These are phyloP conservation scores for Ministeria vibrans DNA, from an alignment of 78 protist genomes.

Conservation along the genomic window DNA sequence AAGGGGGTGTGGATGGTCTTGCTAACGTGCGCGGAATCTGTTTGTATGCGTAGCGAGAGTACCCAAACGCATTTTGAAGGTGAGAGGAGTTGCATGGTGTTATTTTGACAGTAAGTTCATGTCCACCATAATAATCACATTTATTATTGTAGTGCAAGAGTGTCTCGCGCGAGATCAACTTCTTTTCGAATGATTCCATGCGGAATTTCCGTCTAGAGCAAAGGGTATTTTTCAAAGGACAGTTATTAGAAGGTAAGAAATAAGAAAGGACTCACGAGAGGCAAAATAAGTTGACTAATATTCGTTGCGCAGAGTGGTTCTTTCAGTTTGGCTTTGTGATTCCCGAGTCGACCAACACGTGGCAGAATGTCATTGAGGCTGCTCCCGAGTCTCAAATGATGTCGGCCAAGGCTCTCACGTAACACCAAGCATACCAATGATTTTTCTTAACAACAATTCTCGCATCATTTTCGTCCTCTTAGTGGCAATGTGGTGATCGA, in stretches of 20 bases:
- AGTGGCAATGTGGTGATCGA: conserved; percentile 34
- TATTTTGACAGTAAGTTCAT: too few relatives aligned
- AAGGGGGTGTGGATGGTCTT: too few relatives aligned
- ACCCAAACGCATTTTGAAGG: too few relatives aligned
- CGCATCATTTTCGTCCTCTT: neutral
- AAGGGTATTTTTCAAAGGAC: conserved; percentile 12
- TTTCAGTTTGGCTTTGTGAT: conserved; percentile 47
- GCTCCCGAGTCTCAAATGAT: conserved; percentile 16
- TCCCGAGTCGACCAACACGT: conserved; percentile 7
- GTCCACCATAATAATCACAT: neutral
- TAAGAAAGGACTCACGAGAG: neutral
- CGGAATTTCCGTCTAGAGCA: conserved; percentile 23
- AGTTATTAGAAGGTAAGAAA: conserved; percentile 10
- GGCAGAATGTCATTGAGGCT: conserved; percentile 42
- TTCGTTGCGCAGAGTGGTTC: conserved; percentile 2
- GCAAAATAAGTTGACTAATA: neutral
- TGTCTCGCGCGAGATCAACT: neutral
- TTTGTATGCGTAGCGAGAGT: too few relatives aligned
- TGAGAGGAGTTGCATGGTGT: too few relatives aligned
- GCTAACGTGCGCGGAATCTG: too few relatives aligned
- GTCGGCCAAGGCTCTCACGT: conserved; percentile 1
- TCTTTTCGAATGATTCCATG: neutral
- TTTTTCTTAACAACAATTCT: neutral
- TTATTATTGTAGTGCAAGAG: neutral
- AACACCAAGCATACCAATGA: neutral